Evolutionary conservation across 2,329 filamentous ascomycete genomes (phyloP).

Genomic region (Aureobasidium melanogenum): DNA sequence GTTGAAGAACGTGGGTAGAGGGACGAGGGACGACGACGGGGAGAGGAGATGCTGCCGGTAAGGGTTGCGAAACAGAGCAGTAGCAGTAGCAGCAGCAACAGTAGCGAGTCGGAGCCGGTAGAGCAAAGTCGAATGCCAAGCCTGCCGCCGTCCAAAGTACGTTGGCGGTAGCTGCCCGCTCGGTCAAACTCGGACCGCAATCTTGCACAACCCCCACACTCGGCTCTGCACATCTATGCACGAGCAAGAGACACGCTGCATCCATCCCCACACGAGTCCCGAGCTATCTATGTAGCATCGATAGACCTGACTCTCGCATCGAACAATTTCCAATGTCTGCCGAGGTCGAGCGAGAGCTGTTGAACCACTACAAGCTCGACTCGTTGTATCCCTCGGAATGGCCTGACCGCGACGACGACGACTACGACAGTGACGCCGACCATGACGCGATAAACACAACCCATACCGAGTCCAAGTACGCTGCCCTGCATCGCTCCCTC

Average conservation of each 20-base stretch:
- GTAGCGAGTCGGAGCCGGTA: not conserved
- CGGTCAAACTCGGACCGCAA: not conserved
- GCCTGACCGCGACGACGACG: slow-evolving; percentile 73
- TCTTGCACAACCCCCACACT: not conserved
- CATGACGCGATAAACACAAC: slow-evolving; percentile 17
- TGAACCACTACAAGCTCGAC: slow-evolving; percentile 83
- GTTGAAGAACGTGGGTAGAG: slow-evolving; percentile 31
- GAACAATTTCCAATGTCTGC: slow-evolving; percentile 37
- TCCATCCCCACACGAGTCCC: not conserved
- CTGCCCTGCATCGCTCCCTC: slow-evolving; percentile 65
- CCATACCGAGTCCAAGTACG: slow-evolving; percentile 61
- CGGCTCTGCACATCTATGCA: not conserved
- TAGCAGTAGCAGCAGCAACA: not conserved
- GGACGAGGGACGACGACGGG: slow-evolving; percentile 1
- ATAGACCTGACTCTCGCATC: not conserved
- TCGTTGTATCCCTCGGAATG: slow-evolving; percentile 73
- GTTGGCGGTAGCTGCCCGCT: not conserved
- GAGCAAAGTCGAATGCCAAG: not conserved
- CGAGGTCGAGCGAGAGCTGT: slow-evolving; percentile 66
- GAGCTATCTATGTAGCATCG: not conserved
- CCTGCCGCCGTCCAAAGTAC: not conserved
- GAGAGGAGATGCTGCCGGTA: not conserved
- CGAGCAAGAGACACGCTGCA: not conserved
- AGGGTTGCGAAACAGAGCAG: not conserved
- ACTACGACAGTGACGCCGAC: slow-evolving; percentile 56